These are phyloP conservation scores for Pholiota microspora DNA, from an alignment of 768 basidiomycete genomes.

Conservation along the genomic window DNA sequence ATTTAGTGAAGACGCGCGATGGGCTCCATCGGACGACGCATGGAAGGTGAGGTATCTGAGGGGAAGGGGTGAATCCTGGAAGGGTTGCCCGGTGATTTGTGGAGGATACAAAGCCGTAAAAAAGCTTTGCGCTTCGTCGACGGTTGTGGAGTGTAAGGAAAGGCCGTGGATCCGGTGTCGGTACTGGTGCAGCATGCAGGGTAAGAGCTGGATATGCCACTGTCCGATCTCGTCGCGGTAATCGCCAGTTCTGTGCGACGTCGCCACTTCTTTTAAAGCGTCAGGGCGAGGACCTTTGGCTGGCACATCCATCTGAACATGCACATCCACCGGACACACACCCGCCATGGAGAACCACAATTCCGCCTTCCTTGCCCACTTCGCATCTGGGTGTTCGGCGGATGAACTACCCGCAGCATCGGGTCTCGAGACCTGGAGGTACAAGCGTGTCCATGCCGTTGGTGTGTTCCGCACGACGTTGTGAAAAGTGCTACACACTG, in stretches of 20 bases:
- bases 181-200: conserved; percentile 9
- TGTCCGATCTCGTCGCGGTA: background rate
- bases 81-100: background rate
- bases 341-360: conserved; percentile 29
- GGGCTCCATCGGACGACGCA: conserved; percentile 8
- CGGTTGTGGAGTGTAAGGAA: conserved; percentile 8
- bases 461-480: conserved; percentile 28
- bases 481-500: conserved; percentile 29
- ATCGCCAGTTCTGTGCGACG: background rate
- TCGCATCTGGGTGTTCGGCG: conserved; percentile 10
- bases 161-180: conserved; percentile 8
- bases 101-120: conserved; percentile 10
- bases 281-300: background rate
- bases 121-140: conserved; percentile 12
- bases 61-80: background rate
- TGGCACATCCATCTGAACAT: conserved; percentile 14
- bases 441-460: conserved; percentile 26
- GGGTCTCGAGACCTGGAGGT: conserved; percentile 14
- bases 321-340: conserved; percentile 22
- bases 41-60: conserved; percentile 7
- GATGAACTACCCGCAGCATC: background rate
- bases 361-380: conserved; percentile 22
- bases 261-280: background rate
- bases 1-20: background rate
- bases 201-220: background rate